Conservation (phyloP, 129 eudicot genomes). For the Cynara cardunculus region DNA sequence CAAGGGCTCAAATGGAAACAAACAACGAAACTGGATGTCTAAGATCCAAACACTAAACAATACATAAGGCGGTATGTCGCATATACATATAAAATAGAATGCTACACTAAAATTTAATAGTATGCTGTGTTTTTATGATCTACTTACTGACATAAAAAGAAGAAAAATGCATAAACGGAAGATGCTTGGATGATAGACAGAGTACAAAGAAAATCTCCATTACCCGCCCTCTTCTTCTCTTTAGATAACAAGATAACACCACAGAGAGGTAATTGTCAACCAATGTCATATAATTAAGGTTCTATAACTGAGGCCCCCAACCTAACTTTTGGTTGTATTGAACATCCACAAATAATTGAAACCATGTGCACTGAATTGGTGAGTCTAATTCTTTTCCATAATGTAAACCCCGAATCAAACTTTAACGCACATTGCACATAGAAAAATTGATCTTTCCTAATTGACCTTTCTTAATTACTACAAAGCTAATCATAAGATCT, state of each 20-base stretch:
- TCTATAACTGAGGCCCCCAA: background rate
- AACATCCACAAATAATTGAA: background rate
- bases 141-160: background rate
- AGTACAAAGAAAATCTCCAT: background rate
- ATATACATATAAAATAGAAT: no score
- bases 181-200: background rate
- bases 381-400: background rate
- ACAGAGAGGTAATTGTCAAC: background rate
- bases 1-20: background rate
- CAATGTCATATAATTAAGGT: background rate
- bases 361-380: background rate
- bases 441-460: background rate
- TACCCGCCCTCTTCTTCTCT: background rate
- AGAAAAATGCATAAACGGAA: background rate
- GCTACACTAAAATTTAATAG: background rate
- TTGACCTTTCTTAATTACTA: background rate
- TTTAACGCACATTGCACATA: conserved; percentile 7
- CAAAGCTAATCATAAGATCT: conserved; percentile 3
- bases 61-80: no score
- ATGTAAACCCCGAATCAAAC: background rate
- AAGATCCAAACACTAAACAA: background rate
- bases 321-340: background rate
- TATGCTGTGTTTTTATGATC: conserved; percentile 12
- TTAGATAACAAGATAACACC: background rate
- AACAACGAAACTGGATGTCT: background rate